Percentiles rank a stretch among this genome's conserved stretches.
Conservation (phyloP, 2,329 filamentous ascomycete genomes). For the Diaporthe destruens region DNA sequence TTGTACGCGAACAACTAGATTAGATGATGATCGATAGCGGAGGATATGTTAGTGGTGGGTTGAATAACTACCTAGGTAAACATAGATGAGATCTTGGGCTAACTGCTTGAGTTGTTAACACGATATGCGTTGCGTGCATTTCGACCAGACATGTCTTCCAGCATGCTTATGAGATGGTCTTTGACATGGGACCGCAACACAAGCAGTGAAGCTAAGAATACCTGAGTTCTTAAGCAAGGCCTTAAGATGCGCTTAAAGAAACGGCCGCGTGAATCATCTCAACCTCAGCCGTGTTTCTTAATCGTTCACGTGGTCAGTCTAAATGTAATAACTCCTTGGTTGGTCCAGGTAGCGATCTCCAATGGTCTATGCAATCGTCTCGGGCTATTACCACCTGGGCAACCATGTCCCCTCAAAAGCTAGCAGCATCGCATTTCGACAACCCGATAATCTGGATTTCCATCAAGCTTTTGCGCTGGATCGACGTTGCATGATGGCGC, state of each 20-base stretch:
- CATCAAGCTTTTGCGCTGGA: constrained; percentile 29
- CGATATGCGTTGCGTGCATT: not conserved
- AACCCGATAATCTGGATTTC: not conserved
- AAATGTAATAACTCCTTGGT: not conserved
- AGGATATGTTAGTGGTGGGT: no score
- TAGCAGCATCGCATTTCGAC: not conserved
- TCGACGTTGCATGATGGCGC: constrained; percentile 29
- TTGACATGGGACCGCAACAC: no score
- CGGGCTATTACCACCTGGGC: no score
- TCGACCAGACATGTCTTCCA: no score
- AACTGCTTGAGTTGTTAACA: not conserved
- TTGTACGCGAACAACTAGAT: no score
- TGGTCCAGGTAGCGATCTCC: not conserved
- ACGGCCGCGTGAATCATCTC: constrained; percentile 11
- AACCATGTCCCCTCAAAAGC: not conserved
- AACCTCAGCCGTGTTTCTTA: not conserved
- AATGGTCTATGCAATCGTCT: not conserved
- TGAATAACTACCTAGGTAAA: no score
- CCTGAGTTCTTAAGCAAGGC: not conserved
- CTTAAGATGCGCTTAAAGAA: not conserved
- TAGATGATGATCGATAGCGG: not conserved
- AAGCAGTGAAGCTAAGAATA: not conserved
- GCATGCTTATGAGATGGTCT: not conserved
- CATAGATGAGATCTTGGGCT: not conserved
- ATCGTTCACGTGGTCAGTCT: constrained; percentile 7